Base-by-base conservation (phyloP, 805 yeast species). In the Kodamaea hsintzibuensis region DNA sequence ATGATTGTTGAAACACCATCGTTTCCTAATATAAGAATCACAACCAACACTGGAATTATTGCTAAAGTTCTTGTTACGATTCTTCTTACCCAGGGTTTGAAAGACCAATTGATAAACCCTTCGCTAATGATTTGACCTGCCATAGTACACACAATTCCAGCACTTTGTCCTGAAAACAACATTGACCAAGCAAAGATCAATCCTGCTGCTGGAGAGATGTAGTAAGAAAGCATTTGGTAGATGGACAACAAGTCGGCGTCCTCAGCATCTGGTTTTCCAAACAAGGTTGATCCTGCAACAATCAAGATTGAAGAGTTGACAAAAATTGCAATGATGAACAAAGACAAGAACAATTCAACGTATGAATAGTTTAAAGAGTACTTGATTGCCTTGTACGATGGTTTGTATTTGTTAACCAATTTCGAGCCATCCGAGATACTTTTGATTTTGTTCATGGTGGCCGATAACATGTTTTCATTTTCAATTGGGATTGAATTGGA, bases 111-210 rank as follows among this genome's bases (percentile, higher is more conserved):
- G 47, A 76, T 73, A 57, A 76, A 76, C 0, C 80, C 80, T 56
- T 76, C 80, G 39, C 76, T 69, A 13, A 76, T 68, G 52, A 76
- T 76, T 59, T 76, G 80, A 10, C 80, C 80, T 1, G 80, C 77
- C 80, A 76, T 76, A 3, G 80, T 76, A 59, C 80, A 76, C 10
- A 76, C 80, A 39, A 76, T 76, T 13, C 80, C 80, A 3, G 80
- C 80, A 57, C 78, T 72, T 54, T 76, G 80, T 27, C 80, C 80
- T 1, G 79, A 69, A 52, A 74, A 76, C 16, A 76, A 60, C 80
- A 76, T 76, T 0, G 80, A 76, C 38, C 75, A 65, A 1, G 80
- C 80, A 62, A 76, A 76, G 12, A 76, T 67, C 6, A 76, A 52
- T 1, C 80, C 80, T 0, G 79, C 80, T 1, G 78, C 72, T 0